Evolutionary conservation across 768 basidiomycete genomes (phyloP).

Genomic region (Austroboletus eburneus): DNA sequence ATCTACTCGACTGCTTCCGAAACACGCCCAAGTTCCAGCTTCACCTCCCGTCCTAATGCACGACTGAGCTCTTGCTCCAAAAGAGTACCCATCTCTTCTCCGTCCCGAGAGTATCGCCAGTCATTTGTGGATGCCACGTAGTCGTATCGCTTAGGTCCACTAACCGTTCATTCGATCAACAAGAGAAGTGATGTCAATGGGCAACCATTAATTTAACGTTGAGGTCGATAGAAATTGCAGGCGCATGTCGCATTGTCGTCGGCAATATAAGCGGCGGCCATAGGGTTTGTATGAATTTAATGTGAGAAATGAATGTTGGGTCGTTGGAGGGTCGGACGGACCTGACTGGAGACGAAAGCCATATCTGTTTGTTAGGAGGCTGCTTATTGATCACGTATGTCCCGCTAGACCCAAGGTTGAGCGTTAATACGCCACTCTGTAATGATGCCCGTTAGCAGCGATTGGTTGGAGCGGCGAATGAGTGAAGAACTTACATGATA

Average conservation of each 20-base stretch:
- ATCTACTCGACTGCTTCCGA: conserved; percentile 21
- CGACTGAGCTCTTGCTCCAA: conserved; percentile 66
- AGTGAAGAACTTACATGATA: conserved; percentile 79
- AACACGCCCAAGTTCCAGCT: conserved; percentile 27
- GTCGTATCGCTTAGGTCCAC: conserved; percentile 92
- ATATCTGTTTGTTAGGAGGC: conserved; percentile 95
- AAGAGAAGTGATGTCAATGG: background rate
- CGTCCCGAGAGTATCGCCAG: conserved; percentile 80
- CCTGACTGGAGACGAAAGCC: conserved; percentile 90
- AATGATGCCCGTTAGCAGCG: conserved; percentile 10
- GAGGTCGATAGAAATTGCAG: conserved; percentile 4
- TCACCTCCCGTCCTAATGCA: conserved; percentile 34
- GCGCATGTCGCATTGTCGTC: background rate
- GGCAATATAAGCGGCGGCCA: too few species aligned
- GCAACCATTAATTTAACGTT: background rate
- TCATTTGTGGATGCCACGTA: conserved; percentile 50
- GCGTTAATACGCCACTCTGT: conserved; percentile 88
- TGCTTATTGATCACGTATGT: conserved; percentile 98
- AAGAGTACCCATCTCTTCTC: conserved; percentile 52
- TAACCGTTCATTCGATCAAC: conserved; percentile 29
- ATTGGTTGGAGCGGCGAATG: too few species aligned
- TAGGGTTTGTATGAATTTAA: background rate
- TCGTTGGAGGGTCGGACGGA: conserved; percentile 29
- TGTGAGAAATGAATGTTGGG: background rate
- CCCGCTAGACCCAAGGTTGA: conserved; percentile 68